phyloP scores from a whole-genome alignment of 2,329 filamentous ascomycete genomes.

The Hirsutella minnesotensis region DNA sequence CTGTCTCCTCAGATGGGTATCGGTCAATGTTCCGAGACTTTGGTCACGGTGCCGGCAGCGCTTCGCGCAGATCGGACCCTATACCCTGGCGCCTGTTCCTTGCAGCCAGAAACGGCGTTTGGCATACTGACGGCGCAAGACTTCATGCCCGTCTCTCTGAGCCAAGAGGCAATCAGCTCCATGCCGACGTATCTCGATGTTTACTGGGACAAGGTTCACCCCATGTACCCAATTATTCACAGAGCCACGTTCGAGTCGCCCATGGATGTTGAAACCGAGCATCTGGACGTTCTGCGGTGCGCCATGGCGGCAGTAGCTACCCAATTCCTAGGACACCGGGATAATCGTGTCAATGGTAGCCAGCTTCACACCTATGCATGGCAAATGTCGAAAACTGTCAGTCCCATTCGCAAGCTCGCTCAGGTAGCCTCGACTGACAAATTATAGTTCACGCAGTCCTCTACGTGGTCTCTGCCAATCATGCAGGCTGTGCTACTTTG shows the following conservation, averaged over 20 bases:
- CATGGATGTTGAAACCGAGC: slow-evolving; percentile 17
- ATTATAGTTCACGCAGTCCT: slow-evolving; percentile 23
- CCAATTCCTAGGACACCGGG: slow-evolving; percentile 34
- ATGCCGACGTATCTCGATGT: slow-evolving; percentile 38
- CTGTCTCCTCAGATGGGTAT: slow-evolving; percentile 34
- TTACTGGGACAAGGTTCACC: slow-evolving; percentile 41
- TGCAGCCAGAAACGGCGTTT: slow-evolving; percentile 28
- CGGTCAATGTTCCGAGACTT: slow-evolving; percentile 34
- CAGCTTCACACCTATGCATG: slow-evolving; percentile 39
- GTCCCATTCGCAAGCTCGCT: slow-evolving; percentile 12
- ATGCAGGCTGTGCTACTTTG: slow-evolving; percentile 44
- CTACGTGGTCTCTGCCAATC: slow-evolving; percentile 31
- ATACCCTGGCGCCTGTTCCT: slow-evolving; percentile 23
- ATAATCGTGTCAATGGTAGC: slow-evolving; percentile 37
- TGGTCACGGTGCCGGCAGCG: slow-evolving; percentile 32
- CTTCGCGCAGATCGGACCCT: slow-evolving; percentile 21
- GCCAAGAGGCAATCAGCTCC: slow-evolving; percentile 25
- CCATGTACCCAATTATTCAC: slow-evolving; percentile 38
- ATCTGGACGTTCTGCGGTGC: slow-evolving; percentile 31
- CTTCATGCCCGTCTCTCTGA: slow-evolving; percentile 20
- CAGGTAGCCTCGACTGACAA: neutral
- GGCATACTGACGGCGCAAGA: slow-evolving; percentile 18
- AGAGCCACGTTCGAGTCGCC: slow-evolving; percentile 29
- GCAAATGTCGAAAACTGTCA: slow-evolving; percentile 37
- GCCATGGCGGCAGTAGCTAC: slow-evolving; percentile 47